Evolutionary conservation across 768 basidiomycete genomes (phyloP).

Genomic region (Russula brevipes): DNA sequence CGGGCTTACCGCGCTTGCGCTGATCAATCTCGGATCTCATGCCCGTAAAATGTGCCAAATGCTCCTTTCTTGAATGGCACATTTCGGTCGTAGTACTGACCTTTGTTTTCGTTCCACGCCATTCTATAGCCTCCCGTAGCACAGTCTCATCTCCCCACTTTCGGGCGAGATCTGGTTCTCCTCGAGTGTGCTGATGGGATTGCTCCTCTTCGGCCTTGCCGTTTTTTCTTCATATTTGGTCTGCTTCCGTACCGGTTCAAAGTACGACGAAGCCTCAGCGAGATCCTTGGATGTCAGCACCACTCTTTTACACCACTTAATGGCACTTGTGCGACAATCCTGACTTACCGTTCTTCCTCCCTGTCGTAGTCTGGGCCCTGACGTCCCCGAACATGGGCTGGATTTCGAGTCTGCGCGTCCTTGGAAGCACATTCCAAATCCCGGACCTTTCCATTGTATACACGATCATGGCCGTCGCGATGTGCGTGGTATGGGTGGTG

Average conservation of each 20-base stretch:
- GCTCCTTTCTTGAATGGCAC: neutral
- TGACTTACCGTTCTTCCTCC: no score
- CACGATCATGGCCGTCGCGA: no score
- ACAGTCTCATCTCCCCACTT: constrained; percentile 35
- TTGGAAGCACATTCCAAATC: constrained; percentile 41
- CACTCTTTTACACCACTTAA: no score
- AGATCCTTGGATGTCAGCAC: no score
- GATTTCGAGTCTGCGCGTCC: constrained; percentile 39
- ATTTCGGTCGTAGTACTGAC: neutral
- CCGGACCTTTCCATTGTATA: constrained; percentile 26
- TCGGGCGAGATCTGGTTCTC: constrained; percentile 47
- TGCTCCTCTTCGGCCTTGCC: constrained; percentile 42
- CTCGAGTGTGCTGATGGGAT: constrained; percentile 35
- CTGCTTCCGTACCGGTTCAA: no score
- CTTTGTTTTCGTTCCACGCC: neutral
- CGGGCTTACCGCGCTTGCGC: constrained; percentile 45
- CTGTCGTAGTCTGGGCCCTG: constrained; percentile 38
- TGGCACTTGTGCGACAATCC: no score
- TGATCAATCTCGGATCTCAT: constrained; percentile 41
- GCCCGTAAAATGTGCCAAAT: constrained; percentile 36
- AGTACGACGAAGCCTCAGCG: no score
- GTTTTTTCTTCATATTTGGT: no score
- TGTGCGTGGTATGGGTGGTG: no score
- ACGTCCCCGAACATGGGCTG: constrained; percentile 48
- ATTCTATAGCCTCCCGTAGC: constrained; percentile 31